Conservation (phyloP, 2,329 filamentous ascomycete species). For the Ascochyta clinopodiicola region DNA sequence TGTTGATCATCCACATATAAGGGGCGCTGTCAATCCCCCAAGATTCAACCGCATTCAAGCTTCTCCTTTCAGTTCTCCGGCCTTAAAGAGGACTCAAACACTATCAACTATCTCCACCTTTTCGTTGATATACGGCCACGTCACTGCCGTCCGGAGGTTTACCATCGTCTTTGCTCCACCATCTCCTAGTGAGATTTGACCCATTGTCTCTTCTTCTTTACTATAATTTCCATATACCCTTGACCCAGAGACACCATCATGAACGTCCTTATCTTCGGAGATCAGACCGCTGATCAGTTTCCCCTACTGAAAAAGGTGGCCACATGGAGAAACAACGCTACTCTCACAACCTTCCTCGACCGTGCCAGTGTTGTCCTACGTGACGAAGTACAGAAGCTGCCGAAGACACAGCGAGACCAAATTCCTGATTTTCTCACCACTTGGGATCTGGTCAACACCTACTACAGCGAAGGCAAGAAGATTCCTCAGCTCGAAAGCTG, state of each 20-base stretch:
- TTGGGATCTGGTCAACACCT: constrained; percentile 69
- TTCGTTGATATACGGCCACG: constrained; percentile 22
- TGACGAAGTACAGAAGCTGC: constrained; percentile 65
- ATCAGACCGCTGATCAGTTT: constrained; percentile 73
- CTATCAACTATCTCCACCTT: constrained; percentile 13
- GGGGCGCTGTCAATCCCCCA: constrained; percentile 37
- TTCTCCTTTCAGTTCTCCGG: constrained; percentile 36
- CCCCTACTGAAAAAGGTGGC: constrained; percentile 61
- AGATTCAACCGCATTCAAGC: constrained; percentile 27
- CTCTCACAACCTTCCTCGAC: constrained; percentile 68
- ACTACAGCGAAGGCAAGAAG: constrained; percentile 64
- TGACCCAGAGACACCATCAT: constrained; percentile 37
- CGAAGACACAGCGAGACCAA: constrained; percentile 62
- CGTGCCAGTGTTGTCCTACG: constrained; percentile 64
- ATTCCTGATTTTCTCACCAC: constrained; percentile 69
- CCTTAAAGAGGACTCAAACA: constrained; percentile 18
- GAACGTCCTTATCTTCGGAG: constrained; percentile 70
- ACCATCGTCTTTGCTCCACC: background rate
- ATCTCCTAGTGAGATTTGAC: constrained; percentile 10
- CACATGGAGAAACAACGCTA: constrained; percentile 60
- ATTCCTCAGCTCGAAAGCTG: constrained; percentile 70
- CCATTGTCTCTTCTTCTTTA: constrained; percentile 9
- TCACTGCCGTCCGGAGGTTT: constrained; percentile 15
- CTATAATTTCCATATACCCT: constrained; percentile 36
- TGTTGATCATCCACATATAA: constrained; percentile 47